Base-by-base conservation (phyloP, 176 grass and related monocot genomes). In the Thinopyrum elongatum region DNA sequence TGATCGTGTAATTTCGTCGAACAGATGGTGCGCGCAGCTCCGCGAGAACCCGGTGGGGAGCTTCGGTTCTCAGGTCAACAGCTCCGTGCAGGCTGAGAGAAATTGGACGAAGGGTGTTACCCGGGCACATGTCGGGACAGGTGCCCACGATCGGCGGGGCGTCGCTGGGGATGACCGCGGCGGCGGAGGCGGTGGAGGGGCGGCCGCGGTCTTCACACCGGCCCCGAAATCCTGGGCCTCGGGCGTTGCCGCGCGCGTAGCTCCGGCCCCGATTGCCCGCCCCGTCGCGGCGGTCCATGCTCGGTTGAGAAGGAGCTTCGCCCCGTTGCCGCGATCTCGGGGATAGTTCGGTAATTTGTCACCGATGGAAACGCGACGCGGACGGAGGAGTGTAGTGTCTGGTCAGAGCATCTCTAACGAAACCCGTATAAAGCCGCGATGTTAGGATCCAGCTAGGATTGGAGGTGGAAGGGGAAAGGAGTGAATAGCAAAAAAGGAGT, bases 121-220 rank as follows among this genome's bases (percentile, higher is more conserved):
- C 93, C 46, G 96, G 96, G 80, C 96, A 98, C 96, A 98, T 98
- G 77, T 98, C 88, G 69, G 86, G 79, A 86, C 96, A 98, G 82
- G 81, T 92, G 10, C 95, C 96, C 3, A 88, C 76, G 79, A 95
- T 71, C 61, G 75, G 70, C 70, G 74, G 39, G 26, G 80, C 26
- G 23, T 87, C 83, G 51, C 78, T 70, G 26, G 76, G 65, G 58
- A 25, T n/a, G 21, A 47, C 74, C 36, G 58, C 60, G 33, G 70
- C 15, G 7, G 65, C 35, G 22, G 55, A 44, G 65, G 73, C n/a
- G 67, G 66, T 49, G 41, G 74, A 89, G 71, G 46, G 76, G 65
- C 49, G 11, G 4, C 81, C 53, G 10, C 65, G 82, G 63, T 19
- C 60, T 62, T 60, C 78, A 30, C 65, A 65, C 55, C 84, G 55